Evolutionary conservation across 169 alveolate genomes (phyloP).

Genomic region (Plasmodium gonderi): DNA sequence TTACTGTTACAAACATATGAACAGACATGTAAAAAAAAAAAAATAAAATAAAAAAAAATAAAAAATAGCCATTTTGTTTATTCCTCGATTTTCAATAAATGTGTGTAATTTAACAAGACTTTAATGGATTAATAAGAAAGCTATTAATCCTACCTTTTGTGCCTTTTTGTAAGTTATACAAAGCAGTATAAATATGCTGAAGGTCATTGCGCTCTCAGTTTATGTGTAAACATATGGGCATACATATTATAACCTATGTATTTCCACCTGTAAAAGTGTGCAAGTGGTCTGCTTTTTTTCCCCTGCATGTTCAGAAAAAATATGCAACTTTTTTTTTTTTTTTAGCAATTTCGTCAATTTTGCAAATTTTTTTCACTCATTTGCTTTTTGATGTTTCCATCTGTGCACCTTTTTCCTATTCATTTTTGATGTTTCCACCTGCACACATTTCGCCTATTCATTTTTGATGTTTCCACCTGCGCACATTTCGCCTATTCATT

Average conservation of each 20-base stretch:
- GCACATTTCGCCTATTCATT: background rate
- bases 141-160: background rate
- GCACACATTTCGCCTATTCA: background rate
- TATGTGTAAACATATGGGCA: background rate
- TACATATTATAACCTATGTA: background rate
- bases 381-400: background rate
- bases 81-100: background rate
- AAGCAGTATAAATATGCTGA: background rate
- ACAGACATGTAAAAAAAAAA: background rate
- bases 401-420: background rate
- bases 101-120: background rate
- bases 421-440: background rate
- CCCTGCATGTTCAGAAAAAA: slow-evolving; percentile 6
- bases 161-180: background rate
- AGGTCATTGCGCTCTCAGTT: background rate
- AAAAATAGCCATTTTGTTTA: background rate
- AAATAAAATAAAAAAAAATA: background rate
- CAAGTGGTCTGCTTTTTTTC: background rate
- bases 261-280: background rate
- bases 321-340: background rate
- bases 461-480: background rate
- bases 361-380: too few species aligned
- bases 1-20: background rate
- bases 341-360: background rate
- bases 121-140: background rate